Percentiles rank a stretch among this genome's conserved stretches.
Evolutionary conservation across 345 rosid species (phyloP).

Genomic region (Heritiera fomes): DNA sequence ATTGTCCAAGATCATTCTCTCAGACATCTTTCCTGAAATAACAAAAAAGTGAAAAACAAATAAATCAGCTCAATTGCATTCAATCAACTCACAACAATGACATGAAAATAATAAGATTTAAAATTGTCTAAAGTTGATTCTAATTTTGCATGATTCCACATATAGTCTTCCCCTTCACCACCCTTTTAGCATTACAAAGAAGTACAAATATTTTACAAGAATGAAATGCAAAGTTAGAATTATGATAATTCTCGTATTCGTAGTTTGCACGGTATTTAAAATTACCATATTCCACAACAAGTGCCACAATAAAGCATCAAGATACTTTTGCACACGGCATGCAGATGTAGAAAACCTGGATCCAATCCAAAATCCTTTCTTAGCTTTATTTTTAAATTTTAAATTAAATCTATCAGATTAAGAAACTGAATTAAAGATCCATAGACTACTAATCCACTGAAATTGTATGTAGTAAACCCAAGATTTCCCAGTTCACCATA

Average conservation of each 20-base stretch:
- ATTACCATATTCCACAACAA: background rate
- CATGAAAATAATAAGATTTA: background rate
- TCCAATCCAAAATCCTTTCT: constrained; percentile 1
- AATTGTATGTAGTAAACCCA: background rate
- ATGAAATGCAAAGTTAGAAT: background rate
- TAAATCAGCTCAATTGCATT: constrained; percentile 15
- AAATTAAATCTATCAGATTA: background rate
- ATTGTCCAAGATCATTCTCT: constrained; percentile 29
- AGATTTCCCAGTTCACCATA: background rate
- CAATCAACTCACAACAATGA: background rate
- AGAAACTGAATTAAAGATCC: background rate
- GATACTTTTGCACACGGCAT: background rate
- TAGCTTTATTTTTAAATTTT: background rate
- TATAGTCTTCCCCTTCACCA: background rate
- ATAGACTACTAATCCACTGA: constrained; percentile 4
- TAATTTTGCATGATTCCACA: constrained; percentile 11
- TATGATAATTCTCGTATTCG: background rate
- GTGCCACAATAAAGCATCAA: background rate
- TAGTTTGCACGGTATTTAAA: background rate
- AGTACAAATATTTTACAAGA: background rate
- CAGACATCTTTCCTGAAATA: constrained; percentile 39
- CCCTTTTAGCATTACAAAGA: background rate
- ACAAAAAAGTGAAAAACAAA: background rate
- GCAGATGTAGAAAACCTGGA: background rate
- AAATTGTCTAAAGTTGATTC: background rate